Conservation (phyloP, 148 eudicot genomes). For the Pharnaceum exiguum region DNA sequence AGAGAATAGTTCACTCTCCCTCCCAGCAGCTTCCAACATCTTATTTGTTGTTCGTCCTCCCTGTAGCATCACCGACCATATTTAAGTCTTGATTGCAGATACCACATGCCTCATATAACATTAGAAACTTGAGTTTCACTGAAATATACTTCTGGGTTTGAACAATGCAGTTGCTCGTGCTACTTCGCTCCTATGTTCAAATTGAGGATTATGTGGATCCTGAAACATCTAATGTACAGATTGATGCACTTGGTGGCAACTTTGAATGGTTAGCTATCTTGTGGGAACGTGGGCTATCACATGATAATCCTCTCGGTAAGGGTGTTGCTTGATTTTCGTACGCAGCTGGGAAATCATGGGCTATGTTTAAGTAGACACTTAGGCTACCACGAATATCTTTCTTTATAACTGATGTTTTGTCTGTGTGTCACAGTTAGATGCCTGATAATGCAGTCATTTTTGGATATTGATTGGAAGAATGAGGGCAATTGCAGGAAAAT, state of each 20-base stretch:
- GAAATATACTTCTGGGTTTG: constrained; percentile 4
- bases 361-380: neutral
- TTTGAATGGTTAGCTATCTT: constrained; percentile 73
- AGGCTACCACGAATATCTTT: neutral
- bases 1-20: too few species aligned
- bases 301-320: constrained; percentile 89
- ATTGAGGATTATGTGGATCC: constrained; percentile 23
- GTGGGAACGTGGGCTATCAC: constrained; percentile 92
- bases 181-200: constrained; percentile 44
- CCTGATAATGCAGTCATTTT: constrained; percentile 91
- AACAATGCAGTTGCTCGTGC: constrained; percentile 57
- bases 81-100: neutral
- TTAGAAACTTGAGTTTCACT: too few species aligned
- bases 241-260: constrained; percentile 37
- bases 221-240: constrained; percentile 22
- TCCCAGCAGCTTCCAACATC: neutral
- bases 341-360: neutral
- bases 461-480: constrained; percentile 77
- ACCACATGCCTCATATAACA: neutral
- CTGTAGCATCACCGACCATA: neutral
- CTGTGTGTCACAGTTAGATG: constrained; percentile 64
- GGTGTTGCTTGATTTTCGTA: neutral
- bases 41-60: neutral
- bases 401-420: constrained; percentile 7
- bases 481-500: constrained; percentile 43